phyloP scores from a whole-genome alignment of 2,329 filamentous ascomycete species.

The Pseudogymnoascus sp. region DNA sequence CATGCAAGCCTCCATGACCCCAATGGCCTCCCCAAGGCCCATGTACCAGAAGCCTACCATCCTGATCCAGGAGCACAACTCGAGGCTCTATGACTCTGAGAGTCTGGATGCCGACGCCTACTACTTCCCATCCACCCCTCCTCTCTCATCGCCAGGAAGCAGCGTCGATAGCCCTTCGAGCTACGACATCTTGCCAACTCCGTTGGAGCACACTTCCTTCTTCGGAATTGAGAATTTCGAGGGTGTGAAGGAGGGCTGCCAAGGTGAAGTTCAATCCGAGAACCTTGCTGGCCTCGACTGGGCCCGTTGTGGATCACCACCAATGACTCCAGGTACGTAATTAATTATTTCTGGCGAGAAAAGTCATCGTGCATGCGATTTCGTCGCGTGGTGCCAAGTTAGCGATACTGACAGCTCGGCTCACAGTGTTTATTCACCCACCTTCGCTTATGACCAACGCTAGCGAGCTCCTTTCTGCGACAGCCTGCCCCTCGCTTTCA shows the following conservation, averaged over 20 bases:
- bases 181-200: slow-evolving; percentile 71
- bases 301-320: slow-evolving; percentile 69
- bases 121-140: slow-evolving; percentile 78
- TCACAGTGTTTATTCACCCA: slow-evolving; percentile 56
- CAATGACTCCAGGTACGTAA: slow-evolving; percentile 80
- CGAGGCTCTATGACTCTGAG: slow-evolving; percentile 63
- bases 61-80: slow-evolving; percentile 49
- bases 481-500: slow-evolving; percentile 74
- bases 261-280: slow-evolving; percentile 63
- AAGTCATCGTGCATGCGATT: not conserved
- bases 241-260: slow-evolving; percentile 61
- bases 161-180: slow-evolving; percentile 77
- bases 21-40: slow-evolving; percentile 66
- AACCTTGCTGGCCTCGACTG: slow-evolving; percentile 67
- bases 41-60: slow-evolving; percentile 68
- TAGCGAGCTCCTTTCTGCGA: slow-evolving; percentile 64
- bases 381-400: not conserved
- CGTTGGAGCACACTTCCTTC: slow-evolving; percentile 64
- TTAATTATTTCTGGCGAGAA: slow-evolving; percentile 1
- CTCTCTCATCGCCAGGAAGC: slow-evolving; percentile 77
- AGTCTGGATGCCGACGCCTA: slow-evolving; percentile 51
- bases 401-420: slow-evolving; percentile 14
- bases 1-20: slow-evolving; percentile 48
- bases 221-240: slow-evolving; percentile 61
- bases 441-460: slow-evolving; percentile 54